A percentile compares a stretch with the other conserved stretches of the same genome.
Evolutionary conservation across 768 basidiomycete species (phyloP).

Genomic region (Termitomyces sp.): DNA sequence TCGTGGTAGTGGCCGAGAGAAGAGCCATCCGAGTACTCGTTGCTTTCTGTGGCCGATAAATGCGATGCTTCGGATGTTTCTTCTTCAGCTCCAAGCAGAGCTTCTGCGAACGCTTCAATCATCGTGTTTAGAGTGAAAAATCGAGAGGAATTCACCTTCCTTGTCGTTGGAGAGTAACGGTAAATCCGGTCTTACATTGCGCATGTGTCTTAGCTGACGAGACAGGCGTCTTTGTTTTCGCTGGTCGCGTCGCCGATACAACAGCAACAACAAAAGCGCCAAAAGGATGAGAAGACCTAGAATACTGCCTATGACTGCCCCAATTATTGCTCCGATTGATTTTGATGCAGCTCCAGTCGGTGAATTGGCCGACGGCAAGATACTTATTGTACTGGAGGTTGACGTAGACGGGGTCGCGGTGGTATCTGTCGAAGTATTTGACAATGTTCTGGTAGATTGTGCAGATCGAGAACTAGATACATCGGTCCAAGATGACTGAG

Average conservation of each 20-base stretch:
- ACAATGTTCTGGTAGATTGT: background rate
- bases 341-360: background rate
- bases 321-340: slow-evolving; percentile 1
- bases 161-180: background rate
- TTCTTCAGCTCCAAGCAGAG: background rate
- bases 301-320: slow-evolving; percentile 1
- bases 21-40: background rate
- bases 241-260: background rate
- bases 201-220: background rate
- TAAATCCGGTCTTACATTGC: background rate
- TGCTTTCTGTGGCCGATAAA: background rate
- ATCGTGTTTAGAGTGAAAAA: too few relatives aligned
- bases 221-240: background rate
- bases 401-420: background rate
- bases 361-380: background rate
- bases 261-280: background rate
- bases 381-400: background rate
- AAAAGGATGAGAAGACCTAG: background rate
- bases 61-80: background rate
- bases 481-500: background rate
- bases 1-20: background rate
- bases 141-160: background rate
- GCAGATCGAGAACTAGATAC: background rate
- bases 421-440: background rate
- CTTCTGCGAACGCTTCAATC: background rate